A percentile compares a stretch with the other conserved stretches of the same genome.
Evolutionary conservation across 176 grass and related monocot species (phyloP).

Genomic region (Triticum urartu): DNA sequence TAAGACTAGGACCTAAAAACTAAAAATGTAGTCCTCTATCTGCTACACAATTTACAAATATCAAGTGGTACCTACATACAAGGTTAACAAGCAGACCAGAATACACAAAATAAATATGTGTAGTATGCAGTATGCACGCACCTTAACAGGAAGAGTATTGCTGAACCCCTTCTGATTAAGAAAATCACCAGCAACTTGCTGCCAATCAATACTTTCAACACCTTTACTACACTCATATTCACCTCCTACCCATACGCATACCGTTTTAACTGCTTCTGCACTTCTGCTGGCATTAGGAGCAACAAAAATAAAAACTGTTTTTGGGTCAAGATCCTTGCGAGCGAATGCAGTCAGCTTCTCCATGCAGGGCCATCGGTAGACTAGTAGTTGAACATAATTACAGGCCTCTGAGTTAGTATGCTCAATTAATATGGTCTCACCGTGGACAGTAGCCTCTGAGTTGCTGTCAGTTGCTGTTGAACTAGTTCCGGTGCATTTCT

Average conservation of each 20-base stretch:
- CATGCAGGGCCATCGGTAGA: conserved; percentile 81
- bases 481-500: conserved; percentile 29
- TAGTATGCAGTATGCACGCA: conserved; percentile 30
- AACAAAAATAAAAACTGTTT: conserved; percentile 83
- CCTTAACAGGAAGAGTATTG: conserved; percentile 67
- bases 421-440: conserved; percentile 32
- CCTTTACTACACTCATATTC: conserved; percentile 45
- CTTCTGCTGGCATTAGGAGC: conserved; percentile 52
- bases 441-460: conserved; percentile 23
- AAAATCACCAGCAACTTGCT: conserved; percentile 57
- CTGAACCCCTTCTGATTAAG: conserved; percentile 57
- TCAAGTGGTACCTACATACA: background rate
- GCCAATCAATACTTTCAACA: conserved; percentile 65
- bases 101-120: conserved; percentile 4
- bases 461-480: conserved; percentile 30
- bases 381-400: conserved; percentile 24
- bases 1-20: background rate
- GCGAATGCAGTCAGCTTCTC: conserved; percentile 62
- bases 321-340: conserved; percentile 67
- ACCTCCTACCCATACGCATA: conserved; percentile 78
- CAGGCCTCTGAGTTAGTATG: conserved; percentile 34
- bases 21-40: background rate
- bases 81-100: background rate
- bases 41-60: background rate
- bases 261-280: conserved; percentile 39